Percentiles rank a stretch among this genome's conserved stretches.
Evolutionary conservation across 176 grass and related monocot species (phyloP).

Genomic region (Carex myosuroides): DNA sequence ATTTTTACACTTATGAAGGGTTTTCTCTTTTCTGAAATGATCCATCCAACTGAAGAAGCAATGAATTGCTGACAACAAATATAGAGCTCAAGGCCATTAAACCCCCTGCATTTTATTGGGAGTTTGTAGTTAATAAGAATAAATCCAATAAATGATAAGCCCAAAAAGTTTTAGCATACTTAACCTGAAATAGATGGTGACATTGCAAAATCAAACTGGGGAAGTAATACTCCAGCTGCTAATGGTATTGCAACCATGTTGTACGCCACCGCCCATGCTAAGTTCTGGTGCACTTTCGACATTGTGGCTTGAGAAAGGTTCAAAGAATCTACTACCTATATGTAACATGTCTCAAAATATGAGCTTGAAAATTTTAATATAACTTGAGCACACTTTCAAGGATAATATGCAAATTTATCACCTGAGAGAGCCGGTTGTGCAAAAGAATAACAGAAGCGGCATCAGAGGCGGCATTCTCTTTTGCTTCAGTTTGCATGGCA

Average conservation of each 20-base stretch:
- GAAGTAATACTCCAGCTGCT: slow-evolving; percentile 61
- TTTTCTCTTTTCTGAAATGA: slow-evolving; percentile 48
- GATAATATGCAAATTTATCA: slow-evolving; percentile 10
- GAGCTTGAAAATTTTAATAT: background rate
- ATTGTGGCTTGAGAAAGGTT: slow-evolving; percentile 84
- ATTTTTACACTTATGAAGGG: background rate
- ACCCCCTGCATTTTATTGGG: slow-evolving; percentile 39
- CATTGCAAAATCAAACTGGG: slow-evolving; percentile 91
- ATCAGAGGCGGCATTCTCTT: slow-evolving; percentile 90
- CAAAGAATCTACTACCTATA: slow-evolving; percentile 65
- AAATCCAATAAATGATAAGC: background rate
- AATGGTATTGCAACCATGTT: slow-evolving; percentile 73
- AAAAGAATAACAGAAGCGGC: slow-evolving; percentile 89
- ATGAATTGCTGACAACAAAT: slow-evolving; percentile 87
- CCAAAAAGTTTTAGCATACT: background rate
- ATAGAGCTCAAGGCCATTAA: slow-evolving; percentile 95
- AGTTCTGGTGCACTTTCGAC: slow-evolving; percentile 89
- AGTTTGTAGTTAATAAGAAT: background rate
- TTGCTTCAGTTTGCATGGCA: slow-evolving; percentile 67
- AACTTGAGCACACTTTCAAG: background rate
- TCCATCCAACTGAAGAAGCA: slow-evolving; percentile 76
- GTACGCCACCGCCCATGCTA: slow-evolving; percentile 88
- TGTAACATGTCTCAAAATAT: background rate
- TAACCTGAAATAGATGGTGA: slow-evolving; percentile 89
- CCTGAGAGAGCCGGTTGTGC: slow-evolving; percentile 76